Conservation (phyloP, 257 asterid species). For the Solanum stenotomum region DNA sequence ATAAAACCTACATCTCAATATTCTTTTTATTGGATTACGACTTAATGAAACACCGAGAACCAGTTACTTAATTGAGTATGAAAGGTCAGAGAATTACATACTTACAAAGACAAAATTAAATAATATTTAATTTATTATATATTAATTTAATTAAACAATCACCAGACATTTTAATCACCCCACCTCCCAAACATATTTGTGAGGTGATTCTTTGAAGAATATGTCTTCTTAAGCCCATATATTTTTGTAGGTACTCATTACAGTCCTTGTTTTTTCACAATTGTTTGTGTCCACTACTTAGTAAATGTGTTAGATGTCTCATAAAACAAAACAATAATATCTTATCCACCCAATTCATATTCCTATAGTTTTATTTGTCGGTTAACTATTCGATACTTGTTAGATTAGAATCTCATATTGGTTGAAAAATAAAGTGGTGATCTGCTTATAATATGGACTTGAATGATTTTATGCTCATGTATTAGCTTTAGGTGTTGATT, state of each 20-base stretch:
- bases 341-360: background rate
- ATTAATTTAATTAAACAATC: background rate
- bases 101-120: background rate
- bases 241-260: background rate
- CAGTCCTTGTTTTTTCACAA: background rate
- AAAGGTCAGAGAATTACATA: background rate
- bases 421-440: background rate
- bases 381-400: background rate
- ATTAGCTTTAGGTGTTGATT: too few species aligned
- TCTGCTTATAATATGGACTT: background rate
- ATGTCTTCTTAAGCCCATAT: background rate
- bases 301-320: background rate
- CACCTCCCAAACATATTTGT: background rate
- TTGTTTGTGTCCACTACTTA: background rate
- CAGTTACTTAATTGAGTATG: background rate
- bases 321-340: background rate
- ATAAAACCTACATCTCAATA: background rate
- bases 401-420: background rate
- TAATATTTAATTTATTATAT: background rate
- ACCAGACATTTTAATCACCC: background rate
- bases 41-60: background rate
- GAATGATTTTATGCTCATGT: background rate
- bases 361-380: background rate
- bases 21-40: background rate
- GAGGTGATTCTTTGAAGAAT: background rate